Conservation (phyloP, 345 rosid genomes). For the Hypericum perforatum region DNA sequence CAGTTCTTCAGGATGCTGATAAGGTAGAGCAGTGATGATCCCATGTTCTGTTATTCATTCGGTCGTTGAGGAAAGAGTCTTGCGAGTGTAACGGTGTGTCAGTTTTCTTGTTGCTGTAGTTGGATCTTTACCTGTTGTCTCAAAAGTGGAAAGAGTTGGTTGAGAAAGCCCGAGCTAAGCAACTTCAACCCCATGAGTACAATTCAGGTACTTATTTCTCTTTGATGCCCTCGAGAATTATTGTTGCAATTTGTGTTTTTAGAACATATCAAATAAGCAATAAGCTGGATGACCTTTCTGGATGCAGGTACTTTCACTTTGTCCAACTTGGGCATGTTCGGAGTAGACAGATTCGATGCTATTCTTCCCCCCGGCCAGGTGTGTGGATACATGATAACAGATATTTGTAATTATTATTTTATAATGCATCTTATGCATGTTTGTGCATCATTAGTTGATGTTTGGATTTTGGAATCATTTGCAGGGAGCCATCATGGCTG, state of each 20-base stretch:
- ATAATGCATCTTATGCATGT: conserved; percentile 3
- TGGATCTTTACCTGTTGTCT: conserved; percentile 81
- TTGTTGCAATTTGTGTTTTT: not conserved
- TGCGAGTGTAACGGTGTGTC: conserved; percentile 4
- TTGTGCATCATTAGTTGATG: conserved; percentile 1
- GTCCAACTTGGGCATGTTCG: conserved; percentile 92
- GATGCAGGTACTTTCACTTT: conserved; percentile 82
- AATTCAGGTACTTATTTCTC: conserved; percentile 53
- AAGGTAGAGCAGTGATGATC: conserved; percentile 38
- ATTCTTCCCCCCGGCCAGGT: conserved; percentile 97
- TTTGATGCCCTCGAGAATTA: not conserved
- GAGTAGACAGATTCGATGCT: conserved; percentile 96
- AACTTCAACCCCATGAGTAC: conserved; percentile 86
- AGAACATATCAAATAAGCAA: not conserved
- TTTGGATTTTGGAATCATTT: conserved; percentile 10
- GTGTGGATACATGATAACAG: conserved; percentile 4
- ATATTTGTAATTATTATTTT: not conserved
- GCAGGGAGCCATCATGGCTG: conserved; percentile 99
- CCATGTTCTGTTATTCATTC: not conserved
- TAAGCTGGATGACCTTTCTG: not conserved
- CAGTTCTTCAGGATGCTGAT: conserved; percentile 91
- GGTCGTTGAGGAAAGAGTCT: not conserved
- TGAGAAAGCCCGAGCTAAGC: conserved; percentile 78
- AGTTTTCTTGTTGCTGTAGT: conserved; percentile 30
- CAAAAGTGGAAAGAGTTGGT: conserved; percentile 97